phyloP scores from a whole-genome alignment of 768 basidiomycete species.

The Mycena vulgaris region DNA sequence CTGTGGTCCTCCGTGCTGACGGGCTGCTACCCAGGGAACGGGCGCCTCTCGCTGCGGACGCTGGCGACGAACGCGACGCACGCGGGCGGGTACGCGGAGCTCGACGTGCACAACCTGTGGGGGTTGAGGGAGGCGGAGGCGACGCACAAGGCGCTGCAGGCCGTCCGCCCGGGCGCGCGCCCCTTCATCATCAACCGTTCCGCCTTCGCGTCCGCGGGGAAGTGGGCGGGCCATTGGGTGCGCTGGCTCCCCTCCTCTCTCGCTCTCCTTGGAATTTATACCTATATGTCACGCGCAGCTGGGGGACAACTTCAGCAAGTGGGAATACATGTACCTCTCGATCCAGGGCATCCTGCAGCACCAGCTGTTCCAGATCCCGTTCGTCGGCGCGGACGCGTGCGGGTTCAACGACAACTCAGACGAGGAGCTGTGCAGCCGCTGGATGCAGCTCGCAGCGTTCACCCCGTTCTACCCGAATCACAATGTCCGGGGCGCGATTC shows the following conservation, averaged over 20 bases:
- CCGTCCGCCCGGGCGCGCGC: slow-evolving; percentile 69
- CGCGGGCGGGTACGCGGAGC: slow-evolving; percentile 70
- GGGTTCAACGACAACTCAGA: slow-evolving; percentile 80
- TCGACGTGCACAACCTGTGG: slow-evolving; percentile 81
- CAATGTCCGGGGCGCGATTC: slow-evolving; percentile 72
- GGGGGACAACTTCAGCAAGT: slow-evolving; percentile 84
- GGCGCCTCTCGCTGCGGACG: slow-evolving; percentile 67
- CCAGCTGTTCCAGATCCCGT: slow-evolving; percentile 87
- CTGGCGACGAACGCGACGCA: slow-evolving; percentile 84
- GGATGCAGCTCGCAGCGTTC: slow-evolving; percentile 91
- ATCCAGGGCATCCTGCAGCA: slow-evolving; percentile 87
- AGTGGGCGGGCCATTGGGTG: slow-evolving; percentile 84
- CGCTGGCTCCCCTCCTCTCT: slow-evolving; percentile 32
- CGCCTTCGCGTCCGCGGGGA: slow-evolving; percentile 78
- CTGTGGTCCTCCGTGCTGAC: slow-evolving; percentile 1
- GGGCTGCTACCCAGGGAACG: slow-evolving; percentile 56
- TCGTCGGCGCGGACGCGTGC: slow-evolving; percentile 87
- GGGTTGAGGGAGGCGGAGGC: slow-evolving; percentile 81
- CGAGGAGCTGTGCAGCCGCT: slow-evolving; percentile 87
- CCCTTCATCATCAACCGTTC: slow-evolving; percentile 83
- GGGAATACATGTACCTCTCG: slow-evolving; percentile 79
- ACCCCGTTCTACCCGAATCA: slow-evolving; percentile 89
- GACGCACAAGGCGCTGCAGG: slow-evolving; percentile 71
- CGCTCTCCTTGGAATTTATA: neutral
- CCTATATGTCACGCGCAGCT: slow-evolving; percentile 58